phyloP scores from a whole-genome alignment of 2,329 filamentous ascomycete genomes.

The Sporothrix euskadiensis region DNA sequence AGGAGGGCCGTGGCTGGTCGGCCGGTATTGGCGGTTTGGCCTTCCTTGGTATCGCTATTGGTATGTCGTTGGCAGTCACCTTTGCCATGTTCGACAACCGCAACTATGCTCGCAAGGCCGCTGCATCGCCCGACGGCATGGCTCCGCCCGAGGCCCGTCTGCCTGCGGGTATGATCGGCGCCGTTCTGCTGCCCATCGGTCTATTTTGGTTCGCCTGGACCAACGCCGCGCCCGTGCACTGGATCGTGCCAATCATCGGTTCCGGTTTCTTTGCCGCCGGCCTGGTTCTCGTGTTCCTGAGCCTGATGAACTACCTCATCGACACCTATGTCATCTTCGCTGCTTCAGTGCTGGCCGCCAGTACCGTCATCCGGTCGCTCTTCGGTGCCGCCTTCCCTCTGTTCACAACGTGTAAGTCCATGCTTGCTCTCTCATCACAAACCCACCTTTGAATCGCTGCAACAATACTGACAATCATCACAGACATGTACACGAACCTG shows the following conservation, averaged over 20 bases:
- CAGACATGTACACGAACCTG: slow-evolving; percentile 55
- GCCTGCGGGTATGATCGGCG: slow-evolving; percentile 61
- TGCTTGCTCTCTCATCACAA: not conserved
- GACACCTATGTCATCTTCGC: slow-evolving; percentile 75
- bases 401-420: slow-evolving; percentile 55
- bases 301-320: slow-evolving; percentile 66
- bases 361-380: slow-evolving; percentile 68
- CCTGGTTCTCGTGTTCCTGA: slow-evolving; percentile 65
- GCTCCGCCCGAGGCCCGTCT: slow-evolving; percentile 68
- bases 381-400: slow-evolving; percentile 74
- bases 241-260: slow-evolving; percentile 42
- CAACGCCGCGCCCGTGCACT: slow-evolving; percentile 47
- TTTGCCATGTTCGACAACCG: slow-evolving; percentile 59
- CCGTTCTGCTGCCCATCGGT: slow-evolving; percentile 61
- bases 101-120: slow-evolving; percentile 51
- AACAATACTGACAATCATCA: not conserved
- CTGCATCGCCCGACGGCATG: slow-evolving; percentile 49
- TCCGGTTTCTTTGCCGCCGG: slow-evolving; percentile 46
- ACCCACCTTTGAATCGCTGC: not conserved
- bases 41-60: slow-evolving; percentile 68
- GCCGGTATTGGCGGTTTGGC: slow-evolving; percentile 62
- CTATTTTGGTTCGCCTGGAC: slow-evolving; percentile 73
- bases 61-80: slow-evolving; percentile 60
- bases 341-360: slow-evolving; percentile 72
- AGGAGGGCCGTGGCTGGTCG: slow-evolving; percentile 59